Percentiles rank a stretch among this genome's conserved stretches.
These are phyloP conservation scores for Erythrophleum fordii DNA, from an alignment of 306 rosid genomes.

Conservation along the genomic window DNA sequence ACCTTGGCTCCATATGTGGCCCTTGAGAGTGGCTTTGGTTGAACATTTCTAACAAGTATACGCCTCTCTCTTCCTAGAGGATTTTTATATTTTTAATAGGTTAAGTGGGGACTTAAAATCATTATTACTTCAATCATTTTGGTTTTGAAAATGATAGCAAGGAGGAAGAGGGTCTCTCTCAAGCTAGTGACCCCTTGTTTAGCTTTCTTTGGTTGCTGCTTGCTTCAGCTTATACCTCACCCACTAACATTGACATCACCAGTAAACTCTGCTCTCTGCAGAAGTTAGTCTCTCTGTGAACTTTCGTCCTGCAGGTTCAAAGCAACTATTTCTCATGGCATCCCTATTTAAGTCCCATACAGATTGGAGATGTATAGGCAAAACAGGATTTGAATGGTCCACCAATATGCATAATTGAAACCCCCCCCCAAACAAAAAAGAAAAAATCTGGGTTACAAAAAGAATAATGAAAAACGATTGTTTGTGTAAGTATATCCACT, in stretches of 20 bases:
- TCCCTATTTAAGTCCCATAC: constrained; percentile 23
- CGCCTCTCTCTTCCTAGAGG: constrained; percentile 33
- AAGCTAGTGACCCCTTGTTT: constrained; percentile 37
- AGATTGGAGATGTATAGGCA: too few relatives aligned
- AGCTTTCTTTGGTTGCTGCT: constrained; percentile 35
- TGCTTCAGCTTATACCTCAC: constrained; percentile 26
- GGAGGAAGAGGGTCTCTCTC: constrained; percentile 26
- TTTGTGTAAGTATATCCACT: constrained; percentile 33
- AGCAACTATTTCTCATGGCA: constrained; percentile 29
- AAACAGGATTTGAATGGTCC: constrained; percentile 28
- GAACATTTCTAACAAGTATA: constrained; percentile 42
- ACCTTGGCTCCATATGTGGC: constrained; percentile 49
- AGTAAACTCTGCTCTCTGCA: constrained; percentile 29
- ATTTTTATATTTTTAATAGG: constrained; percentile 20
- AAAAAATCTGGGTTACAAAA: constrained; percentile 22
- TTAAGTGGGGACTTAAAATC: constrained; percentile 58
- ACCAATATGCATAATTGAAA: constrained; percentile 32
- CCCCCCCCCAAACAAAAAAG: neutral
- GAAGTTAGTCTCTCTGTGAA: neutral
- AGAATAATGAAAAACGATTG: neutral
- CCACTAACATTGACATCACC: constrained; percentile 42
- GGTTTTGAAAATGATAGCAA: constrained; percentile 58
- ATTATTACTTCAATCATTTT: constrained; percentile 69
- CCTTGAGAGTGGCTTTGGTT: constrained; percentile 54
- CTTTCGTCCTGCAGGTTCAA: constrained; percentile 40